These are phyloP conservation scores for Picochlorum sp. DNA, from an alignment of 139 green algal species.

Conservation along the genomic window DNA sequence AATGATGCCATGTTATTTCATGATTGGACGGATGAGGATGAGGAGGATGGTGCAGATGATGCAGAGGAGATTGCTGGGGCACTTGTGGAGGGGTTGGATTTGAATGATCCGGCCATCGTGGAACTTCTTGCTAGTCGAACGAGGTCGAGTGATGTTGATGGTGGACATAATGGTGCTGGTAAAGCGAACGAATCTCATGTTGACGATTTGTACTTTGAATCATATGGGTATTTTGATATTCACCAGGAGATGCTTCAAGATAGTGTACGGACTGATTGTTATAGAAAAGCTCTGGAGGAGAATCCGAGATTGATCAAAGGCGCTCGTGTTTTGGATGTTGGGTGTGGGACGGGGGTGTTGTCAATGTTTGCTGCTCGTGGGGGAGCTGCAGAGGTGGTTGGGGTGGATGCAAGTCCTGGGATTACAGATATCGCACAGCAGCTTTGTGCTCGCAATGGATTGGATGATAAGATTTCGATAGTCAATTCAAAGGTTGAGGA, in stretches of 20 bases:
- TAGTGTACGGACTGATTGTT: constrained; percentile 72
- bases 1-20: constrained; percentile 72
- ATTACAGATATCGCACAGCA: constrained; percentile 55
- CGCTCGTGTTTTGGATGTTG: constrained; percentile 80
- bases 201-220: constrained; percentile 71
- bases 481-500: constrained; percentile 60
- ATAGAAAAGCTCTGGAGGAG: constrained; percentile 61
- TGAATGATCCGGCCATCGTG: not conserved
- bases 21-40: constrained; percentile 50
- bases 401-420: constrained; percentile 35
- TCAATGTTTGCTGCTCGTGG: constrained; percentile 83
- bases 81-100: constrained; percentile 1
- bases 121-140: not conserved
- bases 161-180: not conserved
- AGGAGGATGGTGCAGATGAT: not conserved
- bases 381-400: constrained; percentile 66
- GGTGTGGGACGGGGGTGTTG: constrained; percentile 90
- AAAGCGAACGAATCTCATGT: not conserved
- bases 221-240: constrained; percentile 83
- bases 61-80: not conserved
- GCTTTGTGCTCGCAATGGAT: constrained; percentile 40
- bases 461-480: constrained; percentile 53
- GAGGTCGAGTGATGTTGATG: not conserved
- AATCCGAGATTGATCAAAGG: constrained; percentile 68
- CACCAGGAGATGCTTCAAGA: constrained; percentile 85